These are phyloP conservation scores for Loxodes magnus DNA, from an alignment of 73 alveolate genomes.

Conservation along the genomic window DNA sequence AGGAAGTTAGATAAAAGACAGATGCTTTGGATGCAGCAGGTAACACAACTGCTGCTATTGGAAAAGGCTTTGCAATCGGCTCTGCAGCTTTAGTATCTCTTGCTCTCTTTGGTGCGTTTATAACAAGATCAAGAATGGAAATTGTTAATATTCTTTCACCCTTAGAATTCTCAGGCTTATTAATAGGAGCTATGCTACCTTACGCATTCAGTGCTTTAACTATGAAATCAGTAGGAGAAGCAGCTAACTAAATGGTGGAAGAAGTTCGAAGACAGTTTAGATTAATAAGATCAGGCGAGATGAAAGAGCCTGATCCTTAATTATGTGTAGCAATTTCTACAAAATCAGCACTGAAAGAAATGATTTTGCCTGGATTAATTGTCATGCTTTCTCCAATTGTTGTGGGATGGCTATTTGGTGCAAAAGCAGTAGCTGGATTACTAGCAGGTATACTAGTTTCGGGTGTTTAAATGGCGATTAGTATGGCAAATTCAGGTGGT, in stretches of 20 bases:
- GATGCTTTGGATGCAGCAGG: constrained; percentile 97
- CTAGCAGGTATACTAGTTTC: constrained; percentile 72
- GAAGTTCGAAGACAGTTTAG: constrained; percentile 70
- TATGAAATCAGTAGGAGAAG: constrained; percentile 91
- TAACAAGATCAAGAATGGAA: constrained; percentile 23
- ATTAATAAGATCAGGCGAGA: background rate
- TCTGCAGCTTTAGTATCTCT: constrained; percentile 89
- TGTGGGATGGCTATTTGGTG: constrained; percentile 75
- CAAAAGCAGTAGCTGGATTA: constrained; percentile 54
- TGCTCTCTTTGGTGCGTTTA: constrained; percentile 84
- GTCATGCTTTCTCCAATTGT: constrained; percentile 70
- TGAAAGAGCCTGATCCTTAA: background rate
- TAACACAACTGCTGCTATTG: constrained; percentile 89
- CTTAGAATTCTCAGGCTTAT: constrained; percentile 52
- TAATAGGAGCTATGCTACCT: constrained; percentile 86
- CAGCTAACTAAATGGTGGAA: constrained; percentile 86
- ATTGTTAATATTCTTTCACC: constrained; percentile 62
- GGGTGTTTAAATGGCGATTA: constrained; percentile 78
- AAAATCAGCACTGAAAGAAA: constrained; percentile 71
- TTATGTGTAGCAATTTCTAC: constrained; percentile 2
- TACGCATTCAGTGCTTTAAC: constrained; percentile 88
- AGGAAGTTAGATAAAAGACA: constrained; percentile 71
- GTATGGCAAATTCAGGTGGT: constrained; percentile 79
- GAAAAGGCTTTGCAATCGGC: constrained; percentile 97
- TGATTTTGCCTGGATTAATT: constrained; percentile 76